Base-by-base conservation (phyloP, 1,284 basidiomycete genomes). In the Microbotryum silenes-acaulis region DNA sequence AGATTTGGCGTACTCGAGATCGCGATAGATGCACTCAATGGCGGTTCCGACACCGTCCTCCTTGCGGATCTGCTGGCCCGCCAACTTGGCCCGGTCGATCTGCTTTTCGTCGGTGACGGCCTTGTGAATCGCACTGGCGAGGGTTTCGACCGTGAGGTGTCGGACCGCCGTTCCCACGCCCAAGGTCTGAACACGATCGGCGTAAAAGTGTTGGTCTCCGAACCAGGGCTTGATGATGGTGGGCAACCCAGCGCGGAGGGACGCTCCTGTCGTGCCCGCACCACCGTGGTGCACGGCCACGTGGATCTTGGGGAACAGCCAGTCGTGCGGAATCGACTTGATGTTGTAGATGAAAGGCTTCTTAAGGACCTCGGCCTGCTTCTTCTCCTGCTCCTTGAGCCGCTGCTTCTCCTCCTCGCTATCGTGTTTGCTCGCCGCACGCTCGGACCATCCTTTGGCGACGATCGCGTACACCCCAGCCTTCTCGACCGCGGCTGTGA, bases 191-290 rank as follows among this genome's bases (percentile, higher is more conserved):
- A 94, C 89, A 29, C 92, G 86, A 77, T 91, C 89, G 5, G 89
- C 90, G 90, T 92, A 97, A 77, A 97, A 97, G 75, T 87, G 91
- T 73, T 98, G 85, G 70, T 85, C 94, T 8, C 94, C 94, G 72
- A 97, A 97, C 81, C 96, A 98, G 0, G 94, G 94, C 68, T 87
- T 88, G 73, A 98, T 91, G 71, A 98, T 88, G 1, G 92, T 97
- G 1, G 94, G 93, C 64, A 93, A 86, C 8, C 91, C 91, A 61
- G 91, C 91, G 71, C 85, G 66, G 21, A 51, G 54, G 1, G 52
- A 52, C 10, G 94, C 94, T 14, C 93, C 93, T 0, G 91, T 90
- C 0, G 94, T 97, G 21, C 94, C 94, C 6, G 94, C 91, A 56
- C 94, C 94, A 62, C 94, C 92, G 72, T 98, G 94, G 79, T 98